Evolutionary conservation across 1,284 basidiomycete genomes (phyloP).

Genomic region (Pseudozyma hubeiensis): DNA sequence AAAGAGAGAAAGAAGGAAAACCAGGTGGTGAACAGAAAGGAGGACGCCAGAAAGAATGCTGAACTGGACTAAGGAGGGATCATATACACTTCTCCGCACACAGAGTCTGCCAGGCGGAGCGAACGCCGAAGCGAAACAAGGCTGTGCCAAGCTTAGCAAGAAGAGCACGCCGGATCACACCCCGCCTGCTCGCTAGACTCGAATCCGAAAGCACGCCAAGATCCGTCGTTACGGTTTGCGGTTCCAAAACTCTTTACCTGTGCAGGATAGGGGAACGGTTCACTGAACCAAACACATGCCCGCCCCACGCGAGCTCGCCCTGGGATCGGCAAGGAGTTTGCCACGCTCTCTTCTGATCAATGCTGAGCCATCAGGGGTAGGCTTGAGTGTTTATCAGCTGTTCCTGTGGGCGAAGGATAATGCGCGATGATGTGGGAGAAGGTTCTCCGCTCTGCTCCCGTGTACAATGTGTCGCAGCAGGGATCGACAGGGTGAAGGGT

Average conservation of each 20-base stretch:
- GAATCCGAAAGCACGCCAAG: constrained; percentile 24
- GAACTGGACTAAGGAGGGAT: constrained; percentile 1
- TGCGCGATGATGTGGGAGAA: constrained; percentile 30
- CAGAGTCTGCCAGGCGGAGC: not conserved
- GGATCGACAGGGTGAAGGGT: constrained; percentile 11
- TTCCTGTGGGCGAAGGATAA: not conserved
- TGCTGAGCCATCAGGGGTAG: not conserved
- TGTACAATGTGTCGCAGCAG: not conserved
- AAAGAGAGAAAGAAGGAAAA: not conserved
- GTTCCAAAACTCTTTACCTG: not conserved
- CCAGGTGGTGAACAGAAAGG: not conserved
- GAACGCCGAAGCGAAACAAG: not conserved
- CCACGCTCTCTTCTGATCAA: not conserved
- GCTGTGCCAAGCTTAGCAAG: constrained; percentile 29
- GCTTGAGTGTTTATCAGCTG: not conserved
- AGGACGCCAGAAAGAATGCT: not conserved
- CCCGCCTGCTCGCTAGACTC: constrained; percentile 2
- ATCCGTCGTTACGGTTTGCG: constrained; percentile 8
- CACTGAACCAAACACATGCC: not conserved
- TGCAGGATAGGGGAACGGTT: not conserved
- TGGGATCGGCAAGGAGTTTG: constrained; percentile 13
- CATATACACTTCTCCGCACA: constrained; percentile 20
- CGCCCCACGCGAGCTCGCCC: constrained; percentile 28
- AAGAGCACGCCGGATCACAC: not conserved
- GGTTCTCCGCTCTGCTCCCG: constrained; percentile 16